Evolutionary conservation across 164 flowering plant species (phyloP), one percentile per base, ranked within the genome.

Genomic region (Aristolochia contorta): DNA sequence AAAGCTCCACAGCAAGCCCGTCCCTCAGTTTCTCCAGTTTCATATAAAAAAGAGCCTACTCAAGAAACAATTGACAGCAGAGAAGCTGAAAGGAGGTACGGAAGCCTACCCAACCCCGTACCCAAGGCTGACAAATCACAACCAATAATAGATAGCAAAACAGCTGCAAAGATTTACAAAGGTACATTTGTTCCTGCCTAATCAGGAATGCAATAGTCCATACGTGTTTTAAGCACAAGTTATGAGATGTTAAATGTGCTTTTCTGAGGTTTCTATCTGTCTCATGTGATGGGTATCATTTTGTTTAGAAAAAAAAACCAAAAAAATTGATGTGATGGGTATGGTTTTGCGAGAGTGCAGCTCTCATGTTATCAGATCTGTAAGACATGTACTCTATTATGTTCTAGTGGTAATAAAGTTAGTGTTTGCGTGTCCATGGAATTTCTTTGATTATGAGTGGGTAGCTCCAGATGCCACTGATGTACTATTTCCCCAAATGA

Each of bases 111-210:
- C 14, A 37, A 41, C 18, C 63, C 60, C 52, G 1, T 61, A 19
- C 64, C 60, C 21, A 47, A 37, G 9, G 55, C 6, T 51, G 47
- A 51, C 24, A 53, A 37, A 21, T 21, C 54, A 12, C 25, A 13
- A 18, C 52, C 65, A 22, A n/a, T 57, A 24, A 64, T 72, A 15
- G 66, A 66, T 23, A 64, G 58, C 59, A 60, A 47, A 32, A 68
- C 50, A 54, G 68, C 65, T 37, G 58, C 33, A 27, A 30, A 51
- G 47, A 67, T 25, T 50, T 72, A 67, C 54, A 57, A 57, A 12
- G 65, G 69, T n/a, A 3, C 25, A 27, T 27, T 62, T 8, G 10
- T 37, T 8, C 43, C 43, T n/a, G 33, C 55, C 56, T 61, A 60
- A 67, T 25, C 12, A 30, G 53, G 22, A 49, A 20, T 18, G 53